phyloP scores from a whole-genome alignment of 768 basidiomycete species.

The Russula vinacea region DNA sequence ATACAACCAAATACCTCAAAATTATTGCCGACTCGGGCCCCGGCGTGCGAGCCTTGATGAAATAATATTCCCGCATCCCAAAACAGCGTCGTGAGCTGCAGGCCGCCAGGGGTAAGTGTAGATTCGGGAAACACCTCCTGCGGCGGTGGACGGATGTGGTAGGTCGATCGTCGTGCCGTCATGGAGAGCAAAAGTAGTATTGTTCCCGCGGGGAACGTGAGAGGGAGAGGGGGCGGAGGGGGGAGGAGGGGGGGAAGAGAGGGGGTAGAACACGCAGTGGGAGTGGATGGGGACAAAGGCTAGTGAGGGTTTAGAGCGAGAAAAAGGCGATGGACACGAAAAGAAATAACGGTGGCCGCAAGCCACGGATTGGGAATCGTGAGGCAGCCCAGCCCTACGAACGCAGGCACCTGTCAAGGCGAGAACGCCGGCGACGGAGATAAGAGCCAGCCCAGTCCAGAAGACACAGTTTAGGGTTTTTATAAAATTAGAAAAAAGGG shows the following conservation, averaged over 20 bases:
- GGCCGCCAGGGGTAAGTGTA: constrained; percentile 26
- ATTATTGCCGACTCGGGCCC: constrained; percentile 25
- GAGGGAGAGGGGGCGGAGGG: neutral
- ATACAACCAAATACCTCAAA: constrained; percentile 28
- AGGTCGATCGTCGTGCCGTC: constrained; percentile 25
- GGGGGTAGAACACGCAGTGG: neutral
- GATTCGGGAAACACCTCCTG: constrained; percentile 30
- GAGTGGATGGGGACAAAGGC: neutral
- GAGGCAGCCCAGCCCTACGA: constrained; percentile 19
- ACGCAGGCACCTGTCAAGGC: constrained; percentile 5
- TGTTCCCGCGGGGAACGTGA: neutral
- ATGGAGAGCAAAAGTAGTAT: constrained; percentile 1
- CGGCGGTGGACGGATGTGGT: constrained; percentile 27
- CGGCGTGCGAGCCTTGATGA: constrained; percentile 26
- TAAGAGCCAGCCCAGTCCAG: constrained; percentile 25
- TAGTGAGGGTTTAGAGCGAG: constrained; percentile 7
- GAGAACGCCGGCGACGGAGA: constrained; percentile 25
- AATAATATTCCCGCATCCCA: constrained; percentile 28
- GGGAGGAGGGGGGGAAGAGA: neutral
- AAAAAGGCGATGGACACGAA: constrained; percentile 13
- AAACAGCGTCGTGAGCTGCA: constrained; percentile 28
- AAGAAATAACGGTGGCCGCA: constrained; percentile 8
- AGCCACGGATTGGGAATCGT: constrained; percentile 18
- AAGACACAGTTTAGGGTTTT: constrained; percentile 24
- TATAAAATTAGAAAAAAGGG: constrained; percentile 19